phyloP scores from a whole-genome alignment of 176 grass and related monocot species.

The Rhipidocladum racemiflorum region DNA sequence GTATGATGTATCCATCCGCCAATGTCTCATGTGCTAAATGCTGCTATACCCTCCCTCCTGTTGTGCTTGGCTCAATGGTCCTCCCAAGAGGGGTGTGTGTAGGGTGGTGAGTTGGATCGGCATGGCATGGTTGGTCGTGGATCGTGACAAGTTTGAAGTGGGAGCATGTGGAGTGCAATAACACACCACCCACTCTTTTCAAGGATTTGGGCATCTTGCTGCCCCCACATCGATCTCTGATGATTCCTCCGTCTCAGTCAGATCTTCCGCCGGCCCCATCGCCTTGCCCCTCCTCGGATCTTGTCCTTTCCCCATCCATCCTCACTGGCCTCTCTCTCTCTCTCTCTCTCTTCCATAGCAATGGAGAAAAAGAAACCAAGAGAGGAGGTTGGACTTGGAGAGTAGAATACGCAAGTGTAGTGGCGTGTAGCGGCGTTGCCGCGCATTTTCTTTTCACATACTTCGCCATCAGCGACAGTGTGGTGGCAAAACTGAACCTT shows the following conservation, averaged over 20 bases:
- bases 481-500: not conserved
- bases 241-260: constrained; percentile 42
- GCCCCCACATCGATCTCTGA: not conserved
- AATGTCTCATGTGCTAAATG: not conserved
- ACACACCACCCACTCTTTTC: constrained; percentile 7
- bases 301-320: not conserved
- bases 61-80: not conserved
- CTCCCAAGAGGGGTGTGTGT: not conserved
- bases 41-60: not conserved
- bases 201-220: constrained; percentile 41
- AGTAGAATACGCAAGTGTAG: constrained; percentile 7
- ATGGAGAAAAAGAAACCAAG: not conserved
- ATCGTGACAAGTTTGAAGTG: constrained; percentile 18
- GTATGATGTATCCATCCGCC: not conserved
- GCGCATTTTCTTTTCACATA: not conserved
- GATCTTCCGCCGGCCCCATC: constrained; percentile 42
- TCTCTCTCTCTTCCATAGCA: not conserved
- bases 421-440: not conserved
- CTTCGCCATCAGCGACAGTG: not conserved
- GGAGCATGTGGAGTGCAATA: constrained; percentile 24
- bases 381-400: not conserved
- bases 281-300: constrained; percentile 12
- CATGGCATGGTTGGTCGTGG: not conserved
- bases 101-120: not conserved
- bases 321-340: not conserved